Percentiles rank a stretch among this genome's conserved stretches.
These are phyloP conservation scores for Saccharomyces pastorianus DNA, from an alignment of 1,139 yeast species.

Conservation along the genomic window DNA sequence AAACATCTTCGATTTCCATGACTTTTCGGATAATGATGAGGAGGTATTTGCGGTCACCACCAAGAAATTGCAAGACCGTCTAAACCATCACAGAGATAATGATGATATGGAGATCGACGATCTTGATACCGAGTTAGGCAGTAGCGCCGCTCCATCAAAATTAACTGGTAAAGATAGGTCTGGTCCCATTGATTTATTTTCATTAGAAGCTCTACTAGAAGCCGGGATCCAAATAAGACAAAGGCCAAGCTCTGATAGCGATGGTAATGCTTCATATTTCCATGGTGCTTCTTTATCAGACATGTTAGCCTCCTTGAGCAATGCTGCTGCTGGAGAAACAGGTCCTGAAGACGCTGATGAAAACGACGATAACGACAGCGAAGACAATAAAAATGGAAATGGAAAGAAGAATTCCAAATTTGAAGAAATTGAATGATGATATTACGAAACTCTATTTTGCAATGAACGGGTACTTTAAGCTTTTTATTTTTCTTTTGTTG, in stretches of 20 bases:
- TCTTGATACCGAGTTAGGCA: constrained; percentile 11
- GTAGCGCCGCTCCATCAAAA: neutral
- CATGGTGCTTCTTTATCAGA: constrained; percentile 30
- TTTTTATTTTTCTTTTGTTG: constrained; percentile 3
- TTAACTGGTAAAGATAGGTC: neutral
- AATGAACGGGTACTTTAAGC: neutral
- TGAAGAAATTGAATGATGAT: constrained; percentile 17
- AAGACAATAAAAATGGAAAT: constrained; percentile 24
- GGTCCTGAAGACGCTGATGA: constrained; percentile 25
- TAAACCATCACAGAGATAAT: constrained; percentile 10
- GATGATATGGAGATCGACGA: constrained; percentile 18
- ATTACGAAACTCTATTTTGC: neutral
- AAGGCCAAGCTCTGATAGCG: constrained; percentile 12
- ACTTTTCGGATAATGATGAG: constrained; percentile 30
- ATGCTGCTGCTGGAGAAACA: constrained; percentile 32
- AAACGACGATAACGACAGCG: constrained; percentile 29
- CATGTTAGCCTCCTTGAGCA: constrained; percentile 29
- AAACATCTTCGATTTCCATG: constrained; percentile 32
- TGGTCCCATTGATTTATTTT: constrained; percentile 20
- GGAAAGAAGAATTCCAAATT: constrained; percentile 17
- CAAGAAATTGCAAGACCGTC: constrained; percentile 17
- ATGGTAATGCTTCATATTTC: constrained; percentile 13
- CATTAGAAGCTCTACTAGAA: constrained; percentile 28
- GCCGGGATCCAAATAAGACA: constrained; percentile 28
- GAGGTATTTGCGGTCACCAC: constrained; percentile 28